These are phyloP conservation scores for Wallemia ichthyophaga DNA, from an alignment of 1,284 basidiomycete species.

Conservation along the genomic window DNA sequence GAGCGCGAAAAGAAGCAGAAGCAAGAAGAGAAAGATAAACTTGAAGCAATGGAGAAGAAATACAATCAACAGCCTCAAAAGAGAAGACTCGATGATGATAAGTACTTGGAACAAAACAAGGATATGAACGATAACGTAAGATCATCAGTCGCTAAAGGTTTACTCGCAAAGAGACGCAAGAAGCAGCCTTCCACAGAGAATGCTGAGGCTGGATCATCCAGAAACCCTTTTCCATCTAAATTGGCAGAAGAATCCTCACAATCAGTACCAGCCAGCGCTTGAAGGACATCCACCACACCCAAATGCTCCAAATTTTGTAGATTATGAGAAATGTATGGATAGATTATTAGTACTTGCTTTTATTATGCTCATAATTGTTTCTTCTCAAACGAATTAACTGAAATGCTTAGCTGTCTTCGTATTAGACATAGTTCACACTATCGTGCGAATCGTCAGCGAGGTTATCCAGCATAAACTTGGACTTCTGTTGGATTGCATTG, in stretches of 20 bases:
- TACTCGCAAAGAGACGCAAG: background rate
- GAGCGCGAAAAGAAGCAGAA: slow-evolving; percentile 46
- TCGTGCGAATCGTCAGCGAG: background rate
- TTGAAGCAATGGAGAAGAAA: slow-evolving; percentile 52
- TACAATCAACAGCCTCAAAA: slow-evolving; percentile 27
- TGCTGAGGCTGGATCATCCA: background rate
- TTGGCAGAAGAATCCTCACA: background rate
- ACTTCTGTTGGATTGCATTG: background rate
- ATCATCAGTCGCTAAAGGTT: slow-evolving; percentile 6
- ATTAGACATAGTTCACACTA: background rate
- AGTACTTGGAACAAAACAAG: slow-evolving; percentile 68
- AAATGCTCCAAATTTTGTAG: background rate
- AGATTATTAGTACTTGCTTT: background rate
- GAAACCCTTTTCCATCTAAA: background rate
- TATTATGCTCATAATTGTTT: background rate
- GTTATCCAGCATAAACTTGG: background rate
- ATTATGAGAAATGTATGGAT: background rate
- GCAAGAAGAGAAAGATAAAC: slow-evolving; percentile 50
- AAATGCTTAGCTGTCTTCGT: background rate
- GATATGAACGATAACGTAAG: slow-evolving; percentile 80
- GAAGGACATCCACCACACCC: background rate
- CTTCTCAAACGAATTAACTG: background rate
- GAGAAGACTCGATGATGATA: slow-evolving; percentile 64
- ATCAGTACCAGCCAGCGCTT: background rate
- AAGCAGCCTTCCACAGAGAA: background rate